Evolutionary conservation across 75 land plant genomes (phyloP).

Genomic region (Chamaecyparis obtusa): DNA sequence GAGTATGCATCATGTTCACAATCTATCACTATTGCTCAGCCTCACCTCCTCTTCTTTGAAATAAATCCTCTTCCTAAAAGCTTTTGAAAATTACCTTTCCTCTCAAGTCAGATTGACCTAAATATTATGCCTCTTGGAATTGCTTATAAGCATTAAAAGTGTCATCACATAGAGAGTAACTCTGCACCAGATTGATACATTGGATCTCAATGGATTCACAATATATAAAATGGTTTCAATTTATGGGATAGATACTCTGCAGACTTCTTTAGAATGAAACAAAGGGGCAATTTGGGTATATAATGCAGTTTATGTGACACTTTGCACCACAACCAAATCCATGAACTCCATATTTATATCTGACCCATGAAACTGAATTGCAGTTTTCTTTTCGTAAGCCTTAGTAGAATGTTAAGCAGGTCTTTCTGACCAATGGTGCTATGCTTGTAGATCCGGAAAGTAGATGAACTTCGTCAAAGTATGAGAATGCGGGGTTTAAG

Average conservation of each 20-base stretch:
- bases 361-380: no score
- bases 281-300: neutral
- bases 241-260: neutral
- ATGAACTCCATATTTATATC: neutral
- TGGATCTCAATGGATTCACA: neutral
- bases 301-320: neutral
- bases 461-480: constrained; percentile 80
- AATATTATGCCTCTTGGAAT: no score
- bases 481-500: constrained; percentile 86
- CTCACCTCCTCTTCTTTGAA: no score
- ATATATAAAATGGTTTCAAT: no score
- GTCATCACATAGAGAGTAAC: no score
- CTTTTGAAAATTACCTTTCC: no score
- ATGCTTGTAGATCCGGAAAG: constrained; percentile 52
- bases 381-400: neutral
- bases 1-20: neutral
- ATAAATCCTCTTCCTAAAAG: no score
- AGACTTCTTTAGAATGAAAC: neutral
- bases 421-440: neutral
- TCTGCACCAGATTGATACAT: no score
- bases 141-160: no score
- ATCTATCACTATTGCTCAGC: neutral
- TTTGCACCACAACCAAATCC: neutral
- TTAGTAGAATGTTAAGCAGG: neutral
- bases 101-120: no score